Conservation (phyloP, 345 rosid genomes). For the Rhizophora mangle region DNA sequence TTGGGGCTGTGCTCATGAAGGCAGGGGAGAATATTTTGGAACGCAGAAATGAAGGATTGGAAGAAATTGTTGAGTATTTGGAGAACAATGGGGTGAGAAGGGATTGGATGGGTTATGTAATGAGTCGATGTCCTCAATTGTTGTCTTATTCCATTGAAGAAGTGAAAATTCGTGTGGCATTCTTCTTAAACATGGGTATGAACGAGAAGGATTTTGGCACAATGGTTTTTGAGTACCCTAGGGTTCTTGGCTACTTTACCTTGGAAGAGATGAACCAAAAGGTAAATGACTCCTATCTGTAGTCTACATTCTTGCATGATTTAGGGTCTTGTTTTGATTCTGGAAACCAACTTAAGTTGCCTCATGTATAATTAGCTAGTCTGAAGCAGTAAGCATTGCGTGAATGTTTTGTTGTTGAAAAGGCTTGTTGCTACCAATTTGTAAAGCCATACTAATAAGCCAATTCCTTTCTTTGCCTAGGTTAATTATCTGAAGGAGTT, state of each 20-base stretch:
- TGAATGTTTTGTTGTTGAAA: not conserved
- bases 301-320: constrained; percentile 3
- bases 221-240: constrained; percentile 83
- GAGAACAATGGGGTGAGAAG: constrained; percentile 72
- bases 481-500: constrained; percentile 79
- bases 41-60: constrained; percentile 46
- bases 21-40: constrained; percentile 60
- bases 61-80: constrained; percentile 59
- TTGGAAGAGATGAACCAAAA: constrained; percentile 79
- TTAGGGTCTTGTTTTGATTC: constrained; percentile 4
- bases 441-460: constrained; percentile 1
- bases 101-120: constrained; percentile 87
- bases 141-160: constrained; percentile 63
- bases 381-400: not conserved
- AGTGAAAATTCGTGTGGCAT: constrained; percentile 55
- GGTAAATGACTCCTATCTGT: constrained; percentile 35
- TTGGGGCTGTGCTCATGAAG: constrained; percentile 59
- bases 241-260: constrained; percentile 59
- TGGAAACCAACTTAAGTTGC: not conserved
- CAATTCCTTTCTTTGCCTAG: constrained; percentile 33
- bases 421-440: not conserved
- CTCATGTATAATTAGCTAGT: not conserved
- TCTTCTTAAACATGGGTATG: constrained; percentile 80
- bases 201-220: constrained; percentile 80
- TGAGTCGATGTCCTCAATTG: constrained; percentile 68